Evolutionary conservation across 2,329 filamentous ascomycete genomes (phyloP).

Genomic region (Penicillium palitans): DNA sequence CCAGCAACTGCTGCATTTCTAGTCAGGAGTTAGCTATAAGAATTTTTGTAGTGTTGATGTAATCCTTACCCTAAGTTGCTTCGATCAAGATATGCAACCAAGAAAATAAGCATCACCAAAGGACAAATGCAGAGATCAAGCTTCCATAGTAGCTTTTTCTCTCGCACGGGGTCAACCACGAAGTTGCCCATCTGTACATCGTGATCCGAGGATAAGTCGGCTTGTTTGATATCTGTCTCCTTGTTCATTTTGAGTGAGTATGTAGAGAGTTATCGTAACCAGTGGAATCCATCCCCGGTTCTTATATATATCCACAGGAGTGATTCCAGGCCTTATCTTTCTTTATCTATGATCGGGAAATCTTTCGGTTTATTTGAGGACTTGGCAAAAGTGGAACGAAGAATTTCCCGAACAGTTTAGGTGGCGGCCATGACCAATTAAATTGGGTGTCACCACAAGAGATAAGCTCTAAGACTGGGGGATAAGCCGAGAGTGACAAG

Average conservation of each 20-base stretch:
- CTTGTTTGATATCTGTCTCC: slow-evolving; percentile 9
- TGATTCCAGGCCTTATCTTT: not conserved
- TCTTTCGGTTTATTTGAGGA: slow-evolving; percentile 11
- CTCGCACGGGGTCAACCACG: slow-evolving; percentile 40
- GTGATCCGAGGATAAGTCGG: slow-evolving; percentile 10
- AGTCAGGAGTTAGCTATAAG: not conserved
- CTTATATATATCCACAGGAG: slow-evolving; percentile 9
- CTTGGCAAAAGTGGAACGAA: slow-evolving; percentile 2
- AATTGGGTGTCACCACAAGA: not conserved
- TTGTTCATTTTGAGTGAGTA: slow-evolving; percentile 8
- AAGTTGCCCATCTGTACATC: slow-evolving; percentile 17
- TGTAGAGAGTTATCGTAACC: not conserved
- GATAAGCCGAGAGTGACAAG: not conserved
- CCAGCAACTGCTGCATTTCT: slow-evolving; percentile 18
- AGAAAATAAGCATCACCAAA: slow-evolving; percentile 52
- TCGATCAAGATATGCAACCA: slow-evolving; percentile 53
- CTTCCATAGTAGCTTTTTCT: slow-evolving; percentile 44
- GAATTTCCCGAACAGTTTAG: slow-evolving; percentile 5
- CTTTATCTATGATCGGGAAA: slow-evolving; percentile 13
- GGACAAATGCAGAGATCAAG: slow-evolving; percentile 46
- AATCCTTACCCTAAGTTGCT: slow-evolving; percentile 47
- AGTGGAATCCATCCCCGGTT: not conserved
- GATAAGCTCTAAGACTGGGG: not conserved
- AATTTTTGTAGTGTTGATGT: not conserved
- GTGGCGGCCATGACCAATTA: not conserved